Percentiles rank a stretch among this genome's conserved stretches.
phyloP scores from a whole-genome alignment of 805 yeast species.

The Candida verbasci region DNA sequence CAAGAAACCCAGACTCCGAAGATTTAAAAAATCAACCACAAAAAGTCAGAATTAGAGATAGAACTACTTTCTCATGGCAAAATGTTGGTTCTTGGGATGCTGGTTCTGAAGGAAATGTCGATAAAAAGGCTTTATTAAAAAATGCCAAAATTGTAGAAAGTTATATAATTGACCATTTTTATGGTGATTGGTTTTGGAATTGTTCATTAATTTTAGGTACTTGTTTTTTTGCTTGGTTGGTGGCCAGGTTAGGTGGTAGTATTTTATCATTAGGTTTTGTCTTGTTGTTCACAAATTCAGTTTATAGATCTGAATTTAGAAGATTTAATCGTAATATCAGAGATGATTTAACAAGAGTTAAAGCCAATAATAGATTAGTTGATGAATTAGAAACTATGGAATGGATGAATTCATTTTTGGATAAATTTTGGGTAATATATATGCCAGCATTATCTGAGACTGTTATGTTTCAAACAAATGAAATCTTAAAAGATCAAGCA shows the following conservation, averaged over 20 bases:
- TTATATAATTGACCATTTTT: conserved; percentile 64
- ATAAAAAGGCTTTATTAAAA: conserved; percentile 22
- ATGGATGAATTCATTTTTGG: conserved; percentile 74
- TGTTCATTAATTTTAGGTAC: conserved; percentile 60
- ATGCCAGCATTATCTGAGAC: conserved; percentile 82
- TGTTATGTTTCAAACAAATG: conserved; percentile 68
- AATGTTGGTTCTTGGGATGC: conserved; percentile 35
- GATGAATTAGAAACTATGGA: conserved; percentile 68
- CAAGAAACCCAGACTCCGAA: conserved; percentile 3
- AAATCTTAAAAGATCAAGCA: conserved; percentile 61
- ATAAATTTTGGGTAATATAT: conserved; percentile 82
- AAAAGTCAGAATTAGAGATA: conserved; percentile 21
- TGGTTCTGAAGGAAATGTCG: conserved; percentile 9
- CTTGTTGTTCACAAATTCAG: conserved; percentile 56
- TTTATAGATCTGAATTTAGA: conserved; percentile 68
- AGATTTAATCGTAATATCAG: conserved; percentile 70
- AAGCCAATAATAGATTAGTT: conserved; percentile 61
- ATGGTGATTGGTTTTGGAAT: conserved; percentile 71
- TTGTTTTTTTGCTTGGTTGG: conserved; percentile 66
- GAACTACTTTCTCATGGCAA: conserved; percentile 38
- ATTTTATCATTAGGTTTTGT: conserved; percentile 59
- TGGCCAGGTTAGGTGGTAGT: conserved; percentile 63
- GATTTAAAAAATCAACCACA: not conserved
- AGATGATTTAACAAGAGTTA: conserved; percentile 68
- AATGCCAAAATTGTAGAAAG: conserved; percentile 41